phyloP scores from a whole-genome alignment of 371 early-diverging fungal species.

The Choanephora cucurbitarum region DNA sequence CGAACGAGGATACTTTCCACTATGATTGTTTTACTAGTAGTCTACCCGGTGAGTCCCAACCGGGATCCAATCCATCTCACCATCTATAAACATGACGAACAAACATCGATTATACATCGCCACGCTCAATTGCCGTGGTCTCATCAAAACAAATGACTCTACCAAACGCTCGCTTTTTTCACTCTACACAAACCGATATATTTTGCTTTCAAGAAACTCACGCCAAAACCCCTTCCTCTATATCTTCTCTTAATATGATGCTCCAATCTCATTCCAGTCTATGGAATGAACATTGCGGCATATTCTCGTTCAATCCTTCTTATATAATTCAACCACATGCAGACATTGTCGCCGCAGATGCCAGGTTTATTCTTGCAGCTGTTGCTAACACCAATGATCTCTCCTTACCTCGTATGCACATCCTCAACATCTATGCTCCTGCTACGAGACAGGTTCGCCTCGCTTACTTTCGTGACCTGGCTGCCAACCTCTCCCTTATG shows the following conservation, averaged over 20 bases:
- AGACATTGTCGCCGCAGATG: not conserved
- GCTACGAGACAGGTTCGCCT: not conserved
- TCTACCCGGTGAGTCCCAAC: not conserved
- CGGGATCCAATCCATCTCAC: not conserved
- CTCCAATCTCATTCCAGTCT: not conserved
- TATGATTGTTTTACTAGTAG: not conserved
- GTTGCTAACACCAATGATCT: not conserved
- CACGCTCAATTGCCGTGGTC: slow-evolving; percentile 7
- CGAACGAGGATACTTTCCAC: not conserved
- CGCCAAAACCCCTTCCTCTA: not conserved
- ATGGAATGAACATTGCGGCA: slow-evolving; percentile 9
- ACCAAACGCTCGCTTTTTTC: not conserved
- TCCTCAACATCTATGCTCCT: slow-evolving; percentile 1
- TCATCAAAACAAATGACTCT: slow-evolving; percentile 2
- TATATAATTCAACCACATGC: not conserved
- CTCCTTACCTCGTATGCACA: not conserved
- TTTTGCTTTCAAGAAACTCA: slow-evolving; percentile 12
- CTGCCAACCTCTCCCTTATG: not conserved
- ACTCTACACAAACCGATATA: not conserved
- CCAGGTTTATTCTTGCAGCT: not conserved
- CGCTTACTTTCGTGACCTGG: not conserved
- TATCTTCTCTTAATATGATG: not conserved
- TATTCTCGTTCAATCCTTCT: not conserved
- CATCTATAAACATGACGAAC: not conserved
- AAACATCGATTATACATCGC: not conserved